These are phyloP conservation scores for Evansstolkia leycettana DNA, from an alignment of 495 filamentous ascomycete genomes.

Conservation along the genomic window DNA sequence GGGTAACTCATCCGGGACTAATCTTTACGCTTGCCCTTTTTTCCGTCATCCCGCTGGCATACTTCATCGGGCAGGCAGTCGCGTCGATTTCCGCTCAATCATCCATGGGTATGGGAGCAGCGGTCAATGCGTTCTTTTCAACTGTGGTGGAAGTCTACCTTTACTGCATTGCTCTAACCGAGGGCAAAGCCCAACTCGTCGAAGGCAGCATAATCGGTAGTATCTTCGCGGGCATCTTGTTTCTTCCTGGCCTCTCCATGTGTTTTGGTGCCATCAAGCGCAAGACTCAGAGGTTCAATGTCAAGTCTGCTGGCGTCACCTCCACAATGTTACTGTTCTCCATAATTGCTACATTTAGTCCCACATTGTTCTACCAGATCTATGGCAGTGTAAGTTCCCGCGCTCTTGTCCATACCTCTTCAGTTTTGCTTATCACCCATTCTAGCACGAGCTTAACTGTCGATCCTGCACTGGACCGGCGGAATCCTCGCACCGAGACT, in stretches of 20 bases:
- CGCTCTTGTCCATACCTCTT: background rate
- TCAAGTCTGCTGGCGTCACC: slow-evolving; percentile 90
- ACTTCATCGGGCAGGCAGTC: slow-evolving; percentile 98
- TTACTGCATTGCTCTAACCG: slow-evolving; percentile 85
- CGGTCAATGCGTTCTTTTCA: slow-evolving; percentile 98
- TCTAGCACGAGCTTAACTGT: slow-evolving; percentile 82
- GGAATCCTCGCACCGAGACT: slow-evolving; percentile 47
- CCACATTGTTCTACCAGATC: slow-evolving; percentile 98
- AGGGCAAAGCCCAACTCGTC: slow-evolving; percentile 87
- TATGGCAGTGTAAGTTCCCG: slow-evolving; percentile 69
- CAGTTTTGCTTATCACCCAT: slow-evolving; percentile 12
- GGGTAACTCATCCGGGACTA: slow-evolving; percentile 67
- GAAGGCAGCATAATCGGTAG: slow-evolving; percentile 96
- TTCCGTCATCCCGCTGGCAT: slow-evolving; percentile 94
- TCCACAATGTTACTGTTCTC: slow-evolving; percentile 98
- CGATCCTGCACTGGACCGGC: slow-evolving; percentile 52
- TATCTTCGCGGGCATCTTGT: slow-evolving; percentile 93
- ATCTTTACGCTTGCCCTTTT: slow-evolving; percentile 76
- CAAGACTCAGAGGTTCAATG: slow-evolving; percentile 98
- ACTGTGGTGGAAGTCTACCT: slow-evolving; percentile 97
- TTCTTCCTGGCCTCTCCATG: slow-evolving; percentile 96
- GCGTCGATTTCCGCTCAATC: slow-evolving; percentile 98
- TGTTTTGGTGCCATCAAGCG: slow-evolving; percentile 96
- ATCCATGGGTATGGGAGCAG: slow-evolving; percentile 98
- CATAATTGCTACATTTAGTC: slow-evolving; percentile 91